A percentile compares a stretch with the other conserved stretches of the same genome.
These are phyloP conservation scores for Plectranthus barbatus DNA, from an alignment of 257 asterid species.

Conservation along the genomic window DNA sequence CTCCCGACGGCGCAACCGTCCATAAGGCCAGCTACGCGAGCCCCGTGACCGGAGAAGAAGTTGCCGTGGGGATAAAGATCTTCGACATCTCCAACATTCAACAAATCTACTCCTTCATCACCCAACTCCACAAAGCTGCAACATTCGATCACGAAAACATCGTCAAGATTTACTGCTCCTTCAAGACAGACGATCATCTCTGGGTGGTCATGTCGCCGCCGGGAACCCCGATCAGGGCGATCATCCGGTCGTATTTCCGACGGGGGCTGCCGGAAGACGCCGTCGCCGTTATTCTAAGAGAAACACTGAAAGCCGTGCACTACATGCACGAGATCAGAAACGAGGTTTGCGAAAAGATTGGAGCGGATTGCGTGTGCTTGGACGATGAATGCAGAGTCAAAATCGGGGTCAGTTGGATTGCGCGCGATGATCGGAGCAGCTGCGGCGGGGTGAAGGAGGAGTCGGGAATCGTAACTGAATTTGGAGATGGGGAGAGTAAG, in stretches of 20 bases:
- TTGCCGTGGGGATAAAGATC: constrained; percentile 5
- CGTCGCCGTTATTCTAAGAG: not conserved
- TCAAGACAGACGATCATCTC: not conserved
- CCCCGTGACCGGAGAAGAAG: not conserved
- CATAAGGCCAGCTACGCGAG: not conserved
- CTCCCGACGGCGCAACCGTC: not conserved
- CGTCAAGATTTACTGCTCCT: constrained; percentile 3
- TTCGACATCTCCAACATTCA: not conserved
- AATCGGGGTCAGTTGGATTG: not conserved
- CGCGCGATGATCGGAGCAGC: not conserved
- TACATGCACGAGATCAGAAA: constrained; percentile 4
- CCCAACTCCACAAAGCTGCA: not conserved
- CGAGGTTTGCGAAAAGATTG: not conserved
- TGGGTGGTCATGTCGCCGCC: constrained; percentile 9
- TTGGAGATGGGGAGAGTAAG: not conserved
- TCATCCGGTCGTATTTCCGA: not conserved
- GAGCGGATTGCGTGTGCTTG: not conserved
- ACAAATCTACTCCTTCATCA: not conserved
- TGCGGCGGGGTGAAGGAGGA: no score
- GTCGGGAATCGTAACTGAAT: not conserved
- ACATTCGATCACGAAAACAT: not conserved
- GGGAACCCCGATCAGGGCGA: not conserved
- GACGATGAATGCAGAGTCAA: not conserved
- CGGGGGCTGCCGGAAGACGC: not conserved
- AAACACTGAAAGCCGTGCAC: not conserved